Base-by-base conservation (phyloP, 345 rosid genomes). In the Populus deltoides region DNA sequence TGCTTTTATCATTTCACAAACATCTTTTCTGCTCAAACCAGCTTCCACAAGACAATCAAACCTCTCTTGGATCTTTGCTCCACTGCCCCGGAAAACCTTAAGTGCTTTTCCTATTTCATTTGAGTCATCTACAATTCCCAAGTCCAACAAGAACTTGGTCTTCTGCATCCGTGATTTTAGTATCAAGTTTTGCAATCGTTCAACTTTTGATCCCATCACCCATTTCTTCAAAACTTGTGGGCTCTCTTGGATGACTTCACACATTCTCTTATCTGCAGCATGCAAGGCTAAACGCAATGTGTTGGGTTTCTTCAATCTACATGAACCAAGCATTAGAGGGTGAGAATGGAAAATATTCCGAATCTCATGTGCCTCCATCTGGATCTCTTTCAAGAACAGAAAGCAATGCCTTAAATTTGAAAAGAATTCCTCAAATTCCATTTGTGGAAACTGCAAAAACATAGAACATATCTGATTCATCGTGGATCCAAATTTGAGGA, bases 21-120 rank as follows among this genome's bases (percentile, higher is more conserved):
- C 47, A 43, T 43, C 47, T 43, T 10, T 11, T 43, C 47, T 2
- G 47, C 47, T 43, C 3, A 43, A 74, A 75, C 94, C 97, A 45
- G 89, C 90, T 61, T 84, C 84, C 71, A 91, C 85, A 41, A 94
- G 72, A 55, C 86, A 89, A 86, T 94, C 88, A 79, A 90, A 94
- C 86, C 98, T 87, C 81, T 91, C 93, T 63, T 85, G 97, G 62
- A 94, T 81, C 77, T 91, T 87, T 38, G 77, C 72, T 76, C 92
- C 93, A 27, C 77, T 88, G 72, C 93, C 95, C 67, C 97, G 89
- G 80, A 89, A 88, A 36, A 39, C 41, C 87, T 88, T 89, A 53
- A 84, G 70, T 24, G 88, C 90, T 55, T 77, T 71, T 70, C 84
- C 83, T 84, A 89, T 80, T 77, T 80, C 72, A 22, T 70, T 75